Percentiles rank a stretch among this genome's conserved stretches.
Evolutionary conservation across 2,329 filamentous ascomycete species (phyloP).

Genomic region (Ophiostoma populinum): DNA sequence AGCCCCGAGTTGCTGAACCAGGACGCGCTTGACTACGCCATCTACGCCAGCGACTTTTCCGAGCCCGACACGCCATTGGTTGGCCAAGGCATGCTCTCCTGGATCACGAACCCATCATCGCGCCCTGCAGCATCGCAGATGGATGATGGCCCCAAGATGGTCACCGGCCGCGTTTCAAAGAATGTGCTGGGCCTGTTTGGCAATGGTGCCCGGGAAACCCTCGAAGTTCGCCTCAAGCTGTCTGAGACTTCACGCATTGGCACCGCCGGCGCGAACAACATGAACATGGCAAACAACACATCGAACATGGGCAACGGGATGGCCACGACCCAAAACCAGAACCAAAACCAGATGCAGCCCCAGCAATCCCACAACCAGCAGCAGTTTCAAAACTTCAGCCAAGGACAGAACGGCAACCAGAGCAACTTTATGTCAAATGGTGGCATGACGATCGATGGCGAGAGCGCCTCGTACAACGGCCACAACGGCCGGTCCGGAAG

Average conservation of each 20-base stretch:
- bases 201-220: constrained; percentile 66
- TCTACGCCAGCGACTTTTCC: constrained; percentile 93
- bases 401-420: background rate
- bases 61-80: constrained; percentile 87
- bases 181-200: constrained; percentile 73
- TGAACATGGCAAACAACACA: constrained; percentile 11
- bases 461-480: constrained; percentile 3
- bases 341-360: too few relatives aligned
- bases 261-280: constrained; percentile 1
- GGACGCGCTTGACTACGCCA: constrained; percentile 70
- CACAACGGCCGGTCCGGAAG: constrained; percentile 10
- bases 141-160: constrained; percentile 36
- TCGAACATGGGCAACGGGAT: constrained; percentile 1
- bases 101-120: constrained; percentile 41
- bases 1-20: constrained; percentile 73
- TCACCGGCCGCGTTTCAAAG: constrained; percentile 80
- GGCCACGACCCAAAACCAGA: background rate
- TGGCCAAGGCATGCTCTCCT: constrained; percentile 88
- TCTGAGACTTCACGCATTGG: constrained; percentile 51
- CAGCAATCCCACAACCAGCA: too few relatives aligned
- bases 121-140: constrained; percentile 19
- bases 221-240: constrained; percentile 84
- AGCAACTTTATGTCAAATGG: background rate
- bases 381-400: too few relatives aligned
- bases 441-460: background rate